Percentiles rank a stretch among this genome's conserved stretches.
phyloP scores from a whole-genome alignment of 345 rosid genomes.

The Syzygium aqueum region DNA sequence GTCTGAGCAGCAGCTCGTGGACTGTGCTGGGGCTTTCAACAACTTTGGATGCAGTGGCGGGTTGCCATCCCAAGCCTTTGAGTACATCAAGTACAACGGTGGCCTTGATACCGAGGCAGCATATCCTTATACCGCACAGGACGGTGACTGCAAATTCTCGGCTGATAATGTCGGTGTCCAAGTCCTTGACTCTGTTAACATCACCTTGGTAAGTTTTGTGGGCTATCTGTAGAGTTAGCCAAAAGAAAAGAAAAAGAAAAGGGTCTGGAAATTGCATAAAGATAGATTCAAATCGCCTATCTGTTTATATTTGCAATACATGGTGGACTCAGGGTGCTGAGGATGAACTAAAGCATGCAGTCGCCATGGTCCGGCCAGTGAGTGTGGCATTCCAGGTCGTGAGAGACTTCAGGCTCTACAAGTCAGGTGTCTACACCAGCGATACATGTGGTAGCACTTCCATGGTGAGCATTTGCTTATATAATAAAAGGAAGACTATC shows the following conservation, averaged over 20 bases:
- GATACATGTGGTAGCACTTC: slow-evolving; percentile 57
- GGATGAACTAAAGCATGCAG: slow-evolving; percentile 91
- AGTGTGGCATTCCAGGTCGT: slow-evolving; percentile 90
- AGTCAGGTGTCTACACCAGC: slow-evolving; percentile 75
- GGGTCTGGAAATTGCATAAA: neutral
- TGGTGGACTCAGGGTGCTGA: slow-evolving; percentile 63
- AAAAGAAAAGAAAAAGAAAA: neutral
- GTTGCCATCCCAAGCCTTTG: slow-evolving; percentile 96
- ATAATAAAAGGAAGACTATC: neutral
- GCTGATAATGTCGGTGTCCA: slow-evolving; percentile 65
- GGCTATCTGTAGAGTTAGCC: neutral
- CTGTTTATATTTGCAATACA: neutral
- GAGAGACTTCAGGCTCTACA: slow-evolving; percentile 51
- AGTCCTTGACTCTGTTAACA: slow-evolving; percentile 68
- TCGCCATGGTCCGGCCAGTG: slow-evolving; percentile 75
- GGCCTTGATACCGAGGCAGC: slow-evolving; percentile 93
- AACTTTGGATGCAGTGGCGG: slow-evolving; percentile 93
- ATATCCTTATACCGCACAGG: slow-evolving; percentile 65
- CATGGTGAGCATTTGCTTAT: neutral
- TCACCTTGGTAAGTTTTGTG: slow-evolving; percentile 56
- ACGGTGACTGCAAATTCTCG: slow-evolving; percentile 69
- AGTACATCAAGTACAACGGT: slow-evolving; percentile 82
- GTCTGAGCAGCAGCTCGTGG: slow-evolving; percentile 98
- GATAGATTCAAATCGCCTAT: neutral
- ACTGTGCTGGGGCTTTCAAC: slow-evolving; percentile 85